These are phyloP conservation scores for Saccharomyces hybrid DNA, from an alignment of 1,139 yeast species.

Conservation along the genomic window DNA sequence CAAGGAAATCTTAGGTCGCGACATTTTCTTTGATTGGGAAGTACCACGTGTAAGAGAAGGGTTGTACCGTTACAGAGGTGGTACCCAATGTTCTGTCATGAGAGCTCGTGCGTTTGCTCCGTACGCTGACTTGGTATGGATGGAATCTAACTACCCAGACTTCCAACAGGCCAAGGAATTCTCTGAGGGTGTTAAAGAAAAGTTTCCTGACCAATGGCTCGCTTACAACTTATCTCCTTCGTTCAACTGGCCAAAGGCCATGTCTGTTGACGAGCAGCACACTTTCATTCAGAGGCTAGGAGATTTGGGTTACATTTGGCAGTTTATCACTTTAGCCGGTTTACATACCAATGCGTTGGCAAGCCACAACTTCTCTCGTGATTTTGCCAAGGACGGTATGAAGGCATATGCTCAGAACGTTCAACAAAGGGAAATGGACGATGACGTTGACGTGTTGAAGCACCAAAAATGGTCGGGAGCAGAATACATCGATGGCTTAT, in stretches of 20 bases:
- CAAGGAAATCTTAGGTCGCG: slow-evolving; percentile 68
- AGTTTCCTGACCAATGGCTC: slow-evolving; percentile 85
- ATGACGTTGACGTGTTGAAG: slow-evolving; percentile 90
- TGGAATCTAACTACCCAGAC: slow-evolving; percentile 96
- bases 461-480: slow-evolving; percentile 99
- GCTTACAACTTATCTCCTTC: slow-evolving; percentile 95
- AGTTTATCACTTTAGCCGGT: slow-evolving; percentile 95
- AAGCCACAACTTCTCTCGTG: slow-evolving; percentile 74
- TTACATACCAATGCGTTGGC: slow-evolving; percentile 94
- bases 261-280: slow-evolving; percentile 80
- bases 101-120: slow-evolving; percentile 96
- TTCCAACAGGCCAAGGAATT: slow-evolving; percentile 90
- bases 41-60: slow-evolving; percentile 95
- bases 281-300: slow-evolving; percentile 85
- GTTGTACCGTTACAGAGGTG: slow-evolving; percentile 92
- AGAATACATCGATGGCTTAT: slow-evolving; percentile 85
- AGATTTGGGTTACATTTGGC: slow-evolving; percentile 93
- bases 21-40: slow-evolving; percentile 91
- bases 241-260: slow-evolving; percentile 95
- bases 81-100: slow-evolving; percentile 95
- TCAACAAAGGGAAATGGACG: slow-evolving; percentile 82
- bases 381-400: slow-evolving; percentile 81
- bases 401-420: slow-evolving; percentile 85
- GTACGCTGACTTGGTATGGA: slow-evolving; percentile 94
- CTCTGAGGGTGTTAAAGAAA: slow-evolving; percentile 79